Conservation (phyloP, 768 basidiomycete genomes). For the Pisolithus marmoratus region DNA sequence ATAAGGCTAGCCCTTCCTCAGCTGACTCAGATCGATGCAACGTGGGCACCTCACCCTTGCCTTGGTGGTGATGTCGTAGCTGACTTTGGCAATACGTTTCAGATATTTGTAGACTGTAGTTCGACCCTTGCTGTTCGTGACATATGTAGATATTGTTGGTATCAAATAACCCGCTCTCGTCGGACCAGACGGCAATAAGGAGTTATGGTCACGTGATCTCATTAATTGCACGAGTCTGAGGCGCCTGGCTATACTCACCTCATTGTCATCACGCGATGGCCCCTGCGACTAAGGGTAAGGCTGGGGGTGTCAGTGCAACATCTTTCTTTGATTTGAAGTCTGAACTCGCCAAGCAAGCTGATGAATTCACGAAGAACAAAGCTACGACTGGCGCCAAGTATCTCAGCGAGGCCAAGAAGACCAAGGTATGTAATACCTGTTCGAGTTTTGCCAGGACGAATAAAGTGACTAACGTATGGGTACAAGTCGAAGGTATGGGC, state of each 20-base stretch:
- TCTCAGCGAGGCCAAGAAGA: constrained; percentile 59
- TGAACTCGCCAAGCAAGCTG: constrained; percentile 41
- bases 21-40: constrained; percentile 92
- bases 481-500: constrained; percentile 70
- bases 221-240: no score
- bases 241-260: neutral
- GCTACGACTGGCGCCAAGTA: constrained; percentile 45
- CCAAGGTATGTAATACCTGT: constrained; percentile 47
- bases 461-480: neutral
- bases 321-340: constrained; percentile 83
- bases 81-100: constrained; percentile 2
- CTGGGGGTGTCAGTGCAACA: constrained; percentile 62
- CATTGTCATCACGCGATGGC: constrained; percentile 29
- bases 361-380: constrained; percentile 63
- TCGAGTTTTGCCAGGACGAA: neutral
- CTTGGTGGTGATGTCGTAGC: constrained; percentile 2
- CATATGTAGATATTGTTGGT: no score
- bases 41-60: constrained; percentile 49
- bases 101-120: neutral
- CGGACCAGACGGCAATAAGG: no score
- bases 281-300: constrained; percentile 52
- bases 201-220: neutral
- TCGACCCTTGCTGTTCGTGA: neutral
- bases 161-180: no score
- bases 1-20: constrained; percentile 85